A percentile compares a stretch with the other conserved stretches of the same genome.
phyloP scores from a whole-genome alignment of 1,284 basidiomycete genomes.

The Schizophyllum amplum region DNA sequence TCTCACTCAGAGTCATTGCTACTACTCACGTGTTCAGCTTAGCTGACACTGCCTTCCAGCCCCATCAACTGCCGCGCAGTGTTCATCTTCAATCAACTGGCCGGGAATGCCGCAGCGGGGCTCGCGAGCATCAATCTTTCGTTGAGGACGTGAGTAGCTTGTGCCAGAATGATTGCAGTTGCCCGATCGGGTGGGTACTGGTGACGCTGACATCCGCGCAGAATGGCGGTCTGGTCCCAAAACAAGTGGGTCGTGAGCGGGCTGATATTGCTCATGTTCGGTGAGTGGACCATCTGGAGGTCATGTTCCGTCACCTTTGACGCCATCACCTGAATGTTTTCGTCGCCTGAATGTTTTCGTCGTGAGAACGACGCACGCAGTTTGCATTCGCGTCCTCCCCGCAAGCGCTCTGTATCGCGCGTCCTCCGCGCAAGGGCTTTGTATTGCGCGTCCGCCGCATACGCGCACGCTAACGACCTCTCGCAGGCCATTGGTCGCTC shows the following conservation, averaged over 20 bases:
- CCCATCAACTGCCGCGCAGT: conserved; percentile 55
- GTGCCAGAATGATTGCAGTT: background rate
- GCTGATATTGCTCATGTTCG: conserved; percentile 45
- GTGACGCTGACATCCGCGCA: conserved; percentile 15
- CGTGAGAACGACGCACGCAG: too few species aligned
- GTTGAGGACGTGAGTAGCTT: background rate
- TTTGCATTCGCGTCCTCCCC: too few species aligned
- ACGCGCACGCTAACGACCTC: background rate
- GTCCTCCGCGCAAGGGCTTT: too few species aligned
- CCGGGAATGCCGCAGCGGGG: conserved; percentile 13
- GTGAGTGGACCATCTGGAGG: background rate
- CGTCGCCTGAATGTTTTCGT: too few species aligned
- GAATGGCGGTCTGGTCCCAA: conserved; percentile 62
- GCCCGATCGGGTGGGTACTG: background rate
- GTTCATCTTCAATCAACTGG: conserved; percentile 63
- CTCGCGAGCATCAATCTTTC: conserved; percentile 2
- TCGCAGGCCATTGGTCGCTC: conserved; percentile 55
- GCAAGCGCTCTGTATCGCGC: too few species aligned
- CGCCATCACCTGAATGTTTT: too few species aligned
- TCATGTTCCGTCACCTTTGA: too few species aligned
- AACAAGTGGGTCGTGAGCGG: conserved; percentile 41
- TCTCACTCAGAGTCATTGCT: too few species aligned
- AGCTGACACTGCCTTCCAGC: conserved; percentile 26
- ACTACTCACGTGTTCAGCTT: too few species aligned
- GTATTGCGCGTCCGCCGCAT: background rate